Evolutionary conservation across 2,329 filamentous ascomycete species (phyloP).

Genomic region (Niveomyces coronatus): DNA sequence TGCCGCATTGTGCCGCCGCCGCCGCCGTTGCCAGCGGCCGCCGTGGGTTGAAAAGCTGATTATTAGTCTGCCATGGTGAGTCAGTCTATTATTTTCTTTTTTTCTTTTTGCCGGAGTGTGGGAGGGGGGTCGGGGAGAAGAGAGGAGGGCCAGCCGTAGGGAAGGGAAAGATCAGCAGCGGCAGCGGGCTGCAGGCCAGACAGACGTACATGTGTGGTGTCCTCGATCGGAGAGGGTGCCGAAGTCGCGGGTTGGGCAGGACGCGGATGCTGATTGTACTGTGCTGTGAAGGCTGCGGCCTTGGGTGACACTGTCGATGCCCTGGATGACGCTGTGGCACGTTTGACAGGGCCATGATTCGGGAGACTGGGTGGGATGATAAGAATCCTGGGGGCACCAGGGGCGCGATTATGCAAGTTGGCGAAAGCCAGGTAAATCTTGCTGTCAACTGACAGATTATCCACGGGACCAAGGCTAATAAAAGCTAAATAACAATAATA

Average conservation of each 20-base stretch:
- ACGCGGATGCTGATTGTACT: conserved; percentile 3
- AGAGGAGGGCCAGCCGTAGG: no score
- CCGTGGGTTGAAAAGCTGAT: background rate
- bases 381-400: background rate
- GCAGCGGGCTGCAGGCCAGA: no score
- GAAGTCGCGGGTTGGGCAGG: conserved; percentile 15
- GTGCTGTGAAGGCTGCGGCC: background rate
- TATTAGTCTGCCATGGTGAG: background rate
- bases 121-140: no score
- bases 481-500: no score
- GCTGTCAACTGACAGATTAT: no score
- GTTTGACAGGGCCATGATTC: conserved; percentile 7
- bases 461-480: no score
- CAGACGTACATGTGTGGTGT: no score
- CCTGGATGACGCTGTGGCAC: conserved; percentile 6
- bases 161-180: background rate
- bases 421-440: background rate
- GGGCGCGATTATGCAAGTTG: background rate
- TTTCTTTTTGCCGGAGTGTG: no score
- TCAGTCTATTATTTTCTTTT: no score
- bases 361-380: conserved; percentile 3
- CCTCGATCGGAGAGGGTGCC: conserved; percentile 8
- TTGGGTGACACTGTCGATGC: background rate
- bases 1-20: conserved; percentile 6
- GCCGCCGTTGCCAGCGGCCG: background rate